A percentile compares a stretch with the other conserved stretches of the same genome.
phyloP scores from a whole-genome alignment of 1,284 basidiomycete species.

The Gomphus sp. region DNA sequence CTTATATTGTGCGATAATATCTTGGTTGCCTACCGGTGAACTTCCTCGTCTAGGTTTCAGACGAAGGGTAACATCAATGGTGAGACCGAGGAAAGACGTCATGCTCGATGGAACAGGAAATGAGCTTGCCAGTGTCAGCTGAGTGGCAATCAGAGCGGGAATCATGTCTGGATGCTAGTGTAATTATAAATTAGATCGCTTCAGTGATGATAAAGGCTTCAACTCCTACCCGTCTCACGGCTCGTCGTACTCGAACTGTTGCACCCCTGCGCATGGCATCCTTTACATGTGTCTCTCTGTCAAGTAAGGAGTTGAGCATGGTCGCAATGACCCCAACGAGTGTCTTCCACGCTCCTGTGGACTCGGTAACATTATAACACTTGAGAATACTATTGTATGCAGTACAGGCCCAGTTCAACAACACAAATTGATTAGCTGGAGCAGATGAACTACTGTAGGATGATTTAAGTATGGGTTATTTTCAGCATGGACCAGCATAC shows the following conservation, averaged over 20 bases:
- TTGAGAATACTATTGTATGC: constrained; percentile 47
- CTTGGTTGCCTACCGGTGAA: constrained; percentile 33
- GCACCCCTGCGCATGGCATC: constrained; percentile 50
- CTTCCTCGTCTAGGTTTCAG: constrained; percentile 31
- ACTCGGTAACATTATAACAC: constrained; percentile 25
- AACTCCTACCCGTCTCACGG: constrained; percentile 47
- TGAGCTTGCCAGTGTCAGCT: constrained; percentile 41
- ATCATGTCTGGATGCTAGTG: constrained; percentile 30
- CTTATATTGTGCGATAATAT: constrained; percentile 36
- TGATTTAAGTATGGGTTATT: neutral
- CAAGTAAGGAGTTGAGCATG: constrained; percentile 50
- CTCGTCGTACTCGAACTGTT: constrained; percentile 49
- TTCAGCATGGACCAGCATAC: constrained; percentile 12
- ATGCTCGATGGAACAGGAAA: constrained; percentile 36
- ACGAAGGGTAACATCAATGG: constrained; percentile 51
- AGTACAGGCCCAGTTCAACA: constrained; percentile 66
- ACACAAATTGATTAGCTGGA: constrained; percentile 55
- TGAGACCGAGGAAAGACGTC: constrained; percentile 47
- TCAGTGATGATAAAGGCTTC: neutral
- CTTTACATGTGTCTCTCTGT: constrained; percentile 44
- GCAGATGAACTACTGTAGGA: constrained; percentile 34
- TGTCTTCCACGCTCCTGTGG: constrained; percentile 36
- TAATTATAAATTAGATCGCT: neutral
- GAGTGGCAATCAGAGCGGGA: constrained; percentile 35
- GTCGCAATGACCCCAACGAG: constrained; percentile 46